These are phyloP conservation scores for Aspergillus pseudotamarii DNA, from an alignment of 2,329 filamentous ascomycete species.

Conservation along the genomic window DNA sequence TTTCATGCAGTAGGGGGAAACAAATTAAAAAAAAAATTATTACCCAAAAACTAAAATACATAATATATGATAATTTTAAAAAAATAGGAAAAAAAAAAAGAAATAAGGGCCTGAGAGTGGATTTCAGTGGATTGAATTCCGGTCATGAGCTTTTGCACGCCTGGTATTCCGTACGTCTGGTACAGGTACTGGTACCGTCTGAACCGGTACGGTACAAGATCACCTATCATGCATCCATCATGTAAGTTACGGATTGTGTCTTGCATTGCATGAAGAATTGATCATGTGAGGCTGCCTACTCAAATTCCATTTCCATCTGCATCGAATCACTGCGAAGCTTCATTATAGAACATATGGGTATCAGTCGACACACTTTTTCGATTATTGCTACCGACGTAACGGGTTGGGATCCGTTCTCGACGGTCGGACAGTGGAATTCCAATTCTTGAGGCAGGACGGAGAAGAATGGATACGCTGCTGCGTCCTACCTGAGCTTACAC, in stretches of 20 bases:
- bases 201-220: constrained; percentile 2
- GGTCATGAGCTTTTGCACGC: not conserved
- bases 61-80: too few relatives aligned
- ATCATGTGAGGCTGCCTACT: constrained; percentile 34
- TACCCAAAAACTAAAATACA: not conserved
- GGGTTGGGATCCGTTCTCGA: not conserved
- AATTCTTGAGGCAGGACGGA: not conserved
- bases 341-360: not conserved
- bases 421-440: not conserved
- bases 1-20: not conserved
- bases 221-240: constrained; percentile 16
- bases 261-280: constrained; percentile 38
- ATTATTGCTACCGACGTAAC: not conserved
- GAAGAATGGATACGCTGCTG: not conserved
- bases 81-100: not conserved
- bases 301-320: not conserved
- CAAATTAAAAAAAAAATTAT: not conserved
- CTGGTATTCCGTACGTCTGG: not conserved
- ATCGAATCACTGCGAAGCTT: not conserved
- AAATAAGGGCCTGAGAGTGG: not conserved
- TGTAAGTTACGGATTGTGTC: constrained; percentile 26
- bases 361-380: too few relatives aligned
- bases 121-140: not conserved
- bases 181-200: not conserved
- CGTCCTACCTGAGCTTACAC: constrained; percentile 17